Evolutionary conservation across 345 rosid genomes (phyloP).

Genomic region (Erodium maritimum): DNA sequence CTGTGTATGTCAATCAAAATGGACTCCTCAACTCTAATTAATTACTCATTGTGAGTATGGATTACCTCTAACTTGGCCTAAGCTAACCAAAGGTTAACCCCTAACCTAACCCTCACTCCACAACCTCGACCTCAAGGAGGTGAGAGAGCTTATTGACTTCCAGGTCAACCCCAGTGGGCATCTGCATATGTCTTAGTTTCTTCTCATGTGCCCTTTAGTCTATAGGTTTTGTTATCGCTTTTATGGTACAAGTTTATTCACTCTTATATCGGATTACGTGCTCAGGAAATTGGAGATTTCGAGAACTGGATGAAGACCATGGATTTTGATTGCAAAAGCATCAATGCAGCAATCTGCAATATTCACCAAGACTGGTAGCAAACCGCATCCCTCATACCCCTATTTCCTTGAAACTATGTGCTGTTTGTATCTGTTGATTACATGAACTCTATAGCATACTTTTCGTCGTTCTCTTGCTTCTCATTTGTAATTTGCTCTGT

Average conservation of each 20-base stretch:
- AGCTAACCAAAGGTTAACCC: no score
- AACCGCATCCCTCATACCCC: neutral
- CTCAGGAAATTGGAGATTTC: conserved; percentile 84
- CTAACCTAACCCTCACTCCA: no score
- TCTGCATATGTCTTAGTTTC: neutral
- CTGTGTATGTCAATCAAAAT: neutral
- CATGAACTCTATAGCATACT: no score
- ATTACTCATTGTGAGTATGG: no score
- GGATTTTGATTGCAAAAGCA: conserved; percentile 79
- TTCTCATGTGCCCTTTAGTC: neutral
- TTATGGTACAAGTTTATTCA: no score
- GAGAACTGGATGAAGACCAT: conserved; percentile 96
- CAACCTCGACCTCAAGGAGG: no score
- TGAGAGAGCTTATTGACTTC: no score
- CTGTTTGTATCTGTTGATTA: no score
- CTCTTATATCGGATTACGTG: no score
- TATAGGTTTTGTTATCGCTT: neutral
- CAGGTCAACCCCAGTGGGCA: neutral
- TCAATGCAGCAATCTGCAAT: conserved; percentile 59
- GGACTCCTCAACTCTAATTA: no score
- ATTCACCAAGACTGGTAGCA: conserved; percentile 38
- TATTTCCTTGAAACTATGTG: neutral
- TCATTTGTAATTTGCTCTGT: neutral
- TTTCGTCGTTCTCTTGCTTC: neutral
- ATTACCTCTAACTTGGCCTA: no score